These are phyloP conservation scores for Thalassia testudinum DNA, from an alignment of 116 monocot genomes.

Conservation along the genomic window DNA sequence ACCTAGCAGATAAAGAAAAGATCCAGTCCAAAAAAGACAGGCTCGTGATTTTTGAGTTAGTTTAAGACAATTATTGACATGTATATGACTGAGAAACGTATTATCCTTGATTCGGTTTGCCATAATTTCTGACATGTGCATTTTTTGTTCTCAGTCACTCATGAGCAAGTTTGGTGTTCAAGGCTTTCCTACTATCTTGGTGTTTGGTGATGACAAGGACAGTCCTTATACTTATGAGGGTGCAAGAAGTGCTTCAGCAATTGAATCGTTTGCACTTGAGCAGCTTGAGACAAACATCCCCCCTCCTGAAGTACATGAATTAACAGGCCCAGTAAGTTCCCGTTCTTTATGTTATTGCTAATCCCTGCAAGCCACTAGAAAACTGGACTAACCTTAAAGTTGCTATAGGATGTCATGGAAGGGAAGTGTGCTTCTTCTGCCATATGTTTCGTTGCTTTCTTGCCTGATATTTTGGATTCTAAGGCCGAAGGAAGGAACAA, in stretches of 20 bases:
- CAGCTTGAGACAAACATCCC: constrained; percentile 66
- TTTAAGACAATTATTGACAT: too few relatives aligned
- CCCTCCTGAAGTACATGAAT: constrained; percentile 73
- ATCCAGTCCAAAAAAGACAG: too few relatives aligned
- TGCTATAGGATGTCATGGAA: constrained; percentile 74
- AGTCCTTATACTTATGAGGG: constrained; percentile 81
- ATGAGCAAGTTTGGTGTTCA: constrained; percentile 89
- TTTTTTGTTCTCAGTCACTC: constrained; percentile 41
- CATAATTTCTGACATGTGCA: too few relatives aligned
- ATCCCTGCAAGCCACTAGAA: not conserved
- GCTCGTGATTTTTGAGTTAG: too few relatives aligned
- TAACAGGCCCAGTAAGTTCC: constrained; percentile 63
- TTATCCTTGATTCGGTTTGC: too few relatives aligned
- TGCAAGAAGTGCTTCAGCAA: constrained; percentile 64
- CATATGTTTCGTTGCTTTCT: constrained; percentile 93
- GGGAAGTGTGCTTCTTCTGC: constrained; percentile 81
- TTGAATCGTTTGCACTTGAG: constrained; percentile 85
- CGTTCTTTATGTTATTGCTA: not conserved
- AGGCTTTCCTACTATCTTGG: constrained; percentile 92
- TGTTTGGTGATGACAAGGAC: constrained; percentile 77
- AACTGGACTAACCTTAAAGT: not conserved
- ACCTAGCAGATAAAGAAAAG: too few relatives aligned
- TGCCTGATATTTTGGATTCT: constrained; percentile 96
- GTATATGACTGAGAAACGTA: too few relatives aligned
- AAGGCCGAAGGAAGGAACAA: constrained; percentile 97